phyloP scores from a whole-genome alignment of 305 asterid genomes.

The Rubia occidens region DNA sequence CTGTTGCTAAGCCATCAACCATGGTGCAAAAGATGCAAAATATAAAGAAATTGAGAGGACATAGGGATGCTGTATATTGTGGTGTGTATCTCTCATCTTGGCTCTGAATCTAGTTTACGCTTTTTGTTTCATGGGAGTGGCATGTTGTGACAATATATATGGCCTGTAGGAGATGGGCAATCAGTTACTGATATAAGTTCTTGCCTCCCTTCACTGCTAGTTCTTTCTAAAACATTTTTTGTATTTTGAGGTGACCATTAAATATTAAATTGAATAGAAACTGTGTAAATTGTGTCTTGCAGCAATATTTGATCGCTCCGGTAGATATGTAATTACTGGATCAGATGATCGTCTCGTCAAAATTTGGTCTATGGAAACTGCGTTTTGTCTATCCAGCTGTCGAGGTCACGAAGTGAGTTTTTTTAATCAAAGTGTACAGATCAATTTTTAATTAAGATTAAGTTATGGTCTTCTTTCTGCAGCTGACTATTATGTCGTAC shows the following conservation, averaged over 20 bases:
- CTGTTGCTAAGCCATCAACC: constrained; percentile 92
- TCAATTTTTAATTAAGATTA: constrained; percentile 1
- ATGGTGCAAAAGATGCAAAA: constrained; percentile 98
- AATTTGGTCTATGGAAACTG: constrained; percentile 99
- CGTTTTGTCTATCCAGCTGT: constrained; percentile 89
- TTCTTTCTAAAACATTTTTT: neutral
- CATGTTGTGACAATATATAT: neutral
- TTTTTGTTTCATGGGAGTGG: neutral
- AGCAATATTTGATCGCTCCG: constrained; percentile 96
- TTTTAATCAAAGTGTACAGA: constrained; percentile 8
- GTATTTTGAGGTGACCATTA: neutral
- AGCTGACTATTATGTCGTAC: neutral
- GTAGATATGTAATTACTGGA: constrained; percentile 95
- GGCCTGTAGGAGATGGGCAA: neutral
- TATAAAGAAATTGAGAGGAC: constrained; percentile 80
- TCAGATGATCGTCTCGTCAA: constrained; percentile 98
- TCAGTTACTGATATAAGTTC: neutral
- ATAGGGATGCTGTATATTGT: constrained; percentile 95
- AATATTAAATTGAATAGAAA: neutral
- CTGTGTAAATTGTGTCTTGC: constrained; percentile 20
- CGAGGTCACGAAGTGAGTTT: constrained; percentile 95
- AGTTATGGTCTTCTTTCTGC: neutral
- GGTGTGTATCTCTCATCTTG: constrained; percentile 37
- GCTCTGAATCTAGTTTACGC: constrained; percentile 4
- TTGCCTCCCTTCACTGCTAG: neutral